These are phyloP conservation scores for Dictyostelium firmibasis DNA, from an alignment of 78 protist species.

Conservation along the genomic window DNA sequence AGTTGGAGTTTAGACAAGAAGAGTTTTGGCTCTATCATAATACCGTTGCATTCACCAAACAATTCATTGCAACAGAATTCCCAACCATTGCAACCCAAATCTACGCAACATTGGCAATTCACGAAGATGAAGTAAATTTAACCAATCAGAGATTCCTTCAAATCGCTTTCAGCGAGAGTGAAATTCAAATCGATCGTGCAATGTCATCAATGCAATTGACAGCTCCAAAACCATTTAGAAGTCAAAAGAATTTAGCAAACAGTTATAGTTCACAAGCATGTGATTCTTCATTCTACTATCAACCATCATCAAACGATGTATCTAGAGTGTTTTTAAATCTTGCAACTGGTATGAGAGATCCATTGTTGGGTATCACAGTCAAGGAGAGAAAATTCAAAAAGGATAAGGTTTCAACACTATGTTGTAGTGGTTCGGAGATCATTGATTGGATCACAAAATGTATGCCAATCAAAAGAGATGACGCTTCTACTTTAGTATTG, in stretches of 20 bases:
- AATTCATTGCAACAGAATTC: conserved; percentile 7
- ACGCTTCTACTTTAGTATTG: conserved; percentile 16
- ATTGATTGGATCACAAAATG: conserved; percentile 54
- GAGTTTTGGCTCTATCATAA: conserved; percentile 42
- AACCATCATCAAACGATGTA: background rate
- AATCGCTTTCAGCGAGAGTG: conserved; percentile 19
- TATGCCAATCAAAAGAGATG: background rate
- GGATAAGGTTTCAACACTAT: background rate
- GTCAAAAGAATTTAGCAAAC: conserved; percentile 3
- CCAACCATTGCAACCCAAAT: conserved; percentile 16
- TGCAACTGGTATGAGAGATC: conserved; percentile 61
- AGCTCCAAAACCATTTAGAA: conserved; percentile 15
- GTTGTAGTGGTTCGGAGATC: conserved; percentile 40
- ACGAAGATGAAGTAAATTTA: conserved; percentile 22
- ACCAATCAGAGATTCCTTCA: conserved; percentile 35
- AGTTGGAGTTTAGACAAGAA: conserved; percentile 40
- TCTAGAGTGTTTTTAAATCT: conserved; percentile 36
- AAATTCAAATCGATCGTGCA: background rate
- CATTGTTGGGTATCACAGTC: conserved; percentile 30
- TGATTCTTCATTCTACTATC: background rate
- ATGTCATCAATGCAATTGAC: background rate
- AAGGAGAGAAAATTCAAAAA: conserved; percentile 62
- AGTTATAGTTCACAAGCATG: background rate
- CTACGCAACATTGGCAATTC: background rate
- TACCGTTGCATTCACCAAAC: conserved; percentile 3